These are phyloP conservation scores for Fagus sylvatica DNA, from an alignment of 306 rosid genomes.

Conservation along the genomic window DNA sequence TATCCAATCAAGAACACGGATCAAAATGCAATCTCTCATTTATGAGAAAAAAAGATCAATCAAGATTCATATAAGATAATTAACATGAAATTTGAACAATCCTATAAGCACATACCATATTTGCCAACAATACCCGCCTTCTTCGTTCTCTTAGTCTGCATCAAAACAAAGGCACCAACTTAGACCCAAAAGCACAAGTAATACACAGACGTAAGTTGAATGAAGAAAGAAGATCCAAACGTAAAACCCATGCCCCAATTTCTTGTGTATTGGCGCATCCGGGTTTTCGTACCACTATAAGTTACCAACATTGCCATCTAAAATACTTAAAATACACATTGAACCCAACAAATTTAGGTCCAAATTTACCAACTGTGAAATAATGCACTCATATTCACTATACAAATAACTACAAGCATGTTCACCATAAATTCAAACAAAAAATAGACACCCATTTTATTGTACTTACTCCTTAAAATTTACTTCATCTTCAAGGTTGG, in stretches of 20 bases:
- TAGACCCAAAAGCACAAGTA: neutral
- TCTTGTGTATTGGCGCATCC: neutral
- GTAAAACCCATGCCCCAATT: neutral
- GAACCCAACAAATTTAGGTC: neutral
- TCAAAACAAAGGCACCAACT: neutral
- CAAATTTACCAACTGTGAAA: neutral
- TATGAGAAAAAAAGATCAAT: neutral
- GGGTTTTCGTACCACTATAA: neutral
- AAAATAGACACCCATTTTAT: neutral
- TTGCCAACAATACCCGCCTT: conserved; percentile 93
- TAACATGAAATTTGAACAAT: neutral
- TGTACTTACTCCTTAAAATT: neutral
- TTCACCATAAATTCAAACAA: too few relatives aligned
- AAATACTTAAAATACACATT: neutral
- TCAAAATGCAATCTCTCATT: neutral
- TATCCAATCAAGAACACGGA: neutral
- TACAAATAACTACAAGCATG: neutral
- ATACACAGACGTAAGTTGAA: neutral
- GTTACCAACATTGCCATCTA: neutral
- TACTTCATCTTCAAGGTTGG: neutral
- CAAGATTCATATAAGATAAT: neutral
- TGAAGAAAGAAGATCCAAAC: neutral
- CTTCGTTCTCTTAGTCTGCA: conserved; percentile 95
- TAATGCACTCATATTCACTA: neutral
- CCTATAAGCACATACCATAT: conserved; percentile 46